Conservation (phyloP, 2,329 filamentous ascomycete genomes). For the Alternaria panax region DNA sequence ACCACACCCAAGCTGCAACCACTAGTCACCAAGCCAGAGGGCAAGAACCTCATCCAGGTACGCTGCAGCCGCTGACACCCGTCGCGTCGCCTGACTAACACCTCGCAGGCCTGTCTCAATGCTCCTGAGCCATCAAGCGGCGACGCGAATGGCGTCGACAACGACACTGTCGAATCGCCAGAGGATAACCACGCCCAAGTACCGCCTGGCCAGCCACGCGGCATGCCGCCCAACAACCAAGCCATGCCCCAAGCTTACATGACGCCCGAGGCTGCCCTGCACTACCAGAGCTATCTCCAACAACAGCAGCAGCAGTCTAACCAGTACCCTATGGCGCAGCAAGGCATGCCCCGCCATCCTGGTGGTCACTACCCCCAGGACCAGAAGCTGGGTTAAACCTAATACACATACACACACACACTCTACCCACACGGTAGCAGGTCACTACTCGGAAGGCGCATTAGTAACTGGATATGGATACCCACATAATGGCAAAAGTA, state of each 20-base stretch:
- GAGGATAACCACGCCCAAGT: conserved; percentile 87
- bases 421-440: conserved; percentile 34
- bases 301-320: conserved; percentile 62
- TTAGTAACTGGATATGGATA: conserved; percentile 49
- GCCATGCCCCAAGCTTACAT: conserved; percentile 72
- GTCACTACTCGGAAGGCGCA: conserved; percentile 42
- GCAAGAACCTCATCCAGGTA: conserved; percentile 99
- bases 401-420: conserved; percentile 33
- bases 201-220: conserved; percentile 72
- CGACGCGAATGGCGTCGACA: conserved; percentile 68
- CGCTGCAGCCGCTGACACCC: conserved; percentile 36
- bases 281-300: conserved; percentile 83
- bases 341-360: conserved; percentile 69
- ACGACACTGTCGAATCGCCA: conserved; percentile 77
- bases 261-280: conserved; percentile 72
- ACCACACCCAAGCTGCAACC: conserved; percentile 98
- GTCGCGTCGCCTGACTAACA: conserved; percentile 45
- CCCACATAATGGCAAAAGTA: conserved; percentile 51
- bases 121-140: conserved; percentile 87
- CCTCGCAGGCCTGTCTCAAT: conserved; percentile 84
- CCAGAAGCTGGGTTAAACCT: conserved; percentile 50
- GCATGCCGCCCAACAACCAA: conserved; percentile 67
- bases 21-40: conserved; percentile 96
- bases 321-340: conserved; percentile 80
- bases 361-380: conserved; percentile 76